Conservation (phyloP, 805 yeast species). For the Teunomyces panamensis region DNA sequence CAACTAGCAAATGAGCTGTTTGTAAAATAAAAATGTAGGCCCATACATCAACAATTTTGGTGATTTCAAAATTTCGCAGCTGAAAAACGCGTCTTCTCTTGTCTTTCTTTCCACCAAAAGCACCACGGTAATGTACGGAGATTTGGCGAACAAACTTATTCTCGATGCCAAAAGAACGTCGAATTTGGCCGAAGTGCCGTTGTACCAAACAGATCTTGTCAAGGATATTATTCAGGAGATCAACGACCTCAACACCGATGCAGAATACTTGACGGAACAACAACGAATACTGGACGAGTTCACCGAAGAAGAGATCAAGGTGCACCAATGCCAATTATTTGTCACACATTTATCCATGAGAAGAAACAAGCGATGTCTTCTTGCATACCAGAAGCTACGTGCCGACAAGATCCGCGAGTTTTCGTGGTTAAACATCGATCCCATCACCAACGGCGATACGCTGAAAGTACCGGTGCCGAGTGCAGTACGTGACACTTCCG, state of each 20-base stretch:
- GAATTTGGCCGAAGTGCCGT: slow-evolving; percentile 61
- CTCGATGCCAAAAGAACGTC: slow-evolving; percentile 80
- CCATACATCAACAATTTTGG: too few relatives aligned
- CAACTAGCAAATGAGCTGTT: too few relatives aligned
- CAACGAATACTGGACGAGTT: slow-evolving; percentile 16
- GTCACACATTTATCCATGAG: slow-evolving; percentile 76
- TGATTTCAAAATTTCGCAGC: neutral
- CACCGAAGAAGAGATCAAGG: slow-evolving; percentile 38
- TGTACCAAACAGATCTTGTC: slow-evolving; percentile 70
- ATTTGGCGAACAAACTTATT: slow-evolving; percentile 75
- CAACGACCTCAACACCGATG: slow-evolving; percentile 55
- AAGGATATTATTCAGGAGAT: slow-evolving; percentile 71
- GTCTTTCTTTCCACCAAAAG: neutral
- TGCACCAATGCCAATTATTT: slow-evolving; percentile 61
- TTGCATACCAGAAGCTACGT: slow-evolving; percentile 78
- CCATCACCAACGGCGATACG: slow-evolving; percentile 15
- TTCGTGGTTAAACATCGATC: slow-evolving; percentile 69
- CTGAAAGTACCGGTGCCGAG: neutral
- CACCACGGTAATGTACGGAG: slow-evolving; percentile 71
- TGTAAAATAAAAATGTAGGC: too few relatives aligned
- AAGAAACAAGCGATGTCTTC: slow-evolving; percentile 82
- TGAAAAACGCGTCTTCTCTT: neutral
- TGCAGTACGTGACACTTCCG: slow-evolving; percentile 9
- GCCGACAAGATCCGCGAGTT: slow-evolving; percentile 63
- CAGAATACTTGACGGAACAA: slow-evolving; percentile 44